phyloP scores from a whole-genome alignment of 257 asterid genomes.

The Leptodermis oblonga region DNA sequence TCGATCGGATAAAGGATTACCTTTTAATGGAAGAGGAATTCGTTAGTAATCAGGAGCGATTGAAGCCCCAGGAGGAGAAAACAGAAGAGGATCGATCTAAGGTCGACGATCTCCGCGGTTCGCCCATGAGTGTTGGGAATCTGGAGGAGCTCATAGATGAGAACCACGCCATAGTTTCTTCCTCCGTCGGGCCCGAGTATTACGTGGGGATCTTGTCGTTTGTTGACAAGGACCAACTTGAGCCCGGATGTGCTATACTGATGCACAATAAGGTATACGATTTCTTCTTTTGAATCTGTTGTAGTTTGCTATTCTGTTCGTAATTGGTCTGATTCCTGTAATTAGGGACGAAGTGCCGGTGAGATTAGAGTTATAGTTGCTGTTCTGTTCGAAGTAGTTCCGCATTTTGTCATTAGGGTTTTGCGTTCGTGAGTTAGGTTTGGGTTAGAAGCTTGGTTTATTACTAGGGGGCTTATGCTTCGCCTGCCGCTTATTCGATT shows the following conservation, averaged over 20 bases:
- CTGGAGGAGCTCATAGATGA: constrained; percentile 89
- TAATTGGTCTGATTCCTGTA: not conserved
- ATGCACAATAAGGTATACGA: constrained; percentile 86
- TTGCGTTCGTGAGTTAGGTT: not conserved
- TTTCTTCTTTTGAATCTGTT: not conserved
- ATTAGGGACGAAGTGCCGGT: not conserved
- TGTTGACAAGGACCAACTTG: constrained; percentile 88
- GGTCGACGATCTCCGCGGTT: constrained; percentile 79
- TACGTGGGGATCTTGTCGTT: constrained; percentile 85
- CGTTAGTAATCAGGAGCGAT: constrained; percentile 81
- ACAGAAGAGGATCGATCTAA: constrained; percentile 89
- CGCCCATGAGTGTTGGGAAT: constrained; percentile 92
- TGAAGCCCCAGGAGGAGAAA: constrained; percentile 95
- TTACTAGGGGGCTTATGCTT: not conserved
- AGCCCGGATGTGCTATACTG: constrained; percentile 90
- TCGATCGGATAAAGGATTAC: constrained; percentile 74
- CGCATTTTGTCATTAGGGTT: constrained; percentile 5
- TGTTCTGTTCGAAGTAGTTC: not conserved
- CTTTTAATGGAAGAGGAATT: constrained; percentile 87
- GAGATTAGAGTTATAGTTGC: not conserved
- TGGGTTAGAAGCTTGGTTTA: not conserved
- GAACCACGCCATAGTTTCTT: constrained; percentile 83
- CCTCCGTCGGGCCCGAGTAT: constrained; percentile 88
- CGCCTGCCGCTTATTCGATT: not conserved
- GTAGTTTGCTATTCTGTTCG: not conserved